phyloP scores from a whole-genome alignment of 1,139 yeast species.

The Yamadazyma buinensis region DNA sequence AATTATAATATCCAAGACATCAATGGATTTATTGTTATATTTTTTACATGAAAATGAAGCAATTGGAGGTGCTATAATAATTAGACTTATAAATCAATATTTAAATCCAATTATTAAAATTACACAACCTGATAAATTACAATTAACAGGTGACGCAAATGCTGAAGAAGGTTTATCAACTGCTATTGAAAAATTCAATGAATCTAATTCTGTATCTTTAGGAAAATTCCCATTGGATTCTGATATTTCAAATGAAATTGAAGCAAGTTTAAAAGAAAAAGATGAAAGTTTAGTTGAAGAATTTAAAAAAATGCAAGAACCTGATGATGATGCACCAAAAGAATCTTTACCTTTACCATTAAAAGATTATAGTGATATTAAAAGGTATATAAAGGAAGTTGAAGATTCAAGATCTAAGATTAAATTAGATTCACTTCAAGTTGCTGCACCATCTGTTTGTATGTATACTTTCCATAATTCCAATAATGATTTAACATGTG shows the following conservation, averaged over 20 bases:
- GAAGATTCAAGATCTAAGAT: slow-evolving; percentile 80
- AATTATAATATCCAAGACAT: slow-evolving; percentile 75
- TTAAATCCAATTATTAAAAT: slow-evolving; percentile 64
- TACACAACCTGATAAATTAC: slow-evolving; percentile 43
- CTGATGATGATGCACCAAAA: slow-evolving; percentile 62
- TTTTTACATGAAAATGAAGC: slow-evolving; percentile 91
- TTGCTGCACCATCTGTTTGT: slow-evolving; percentile 90
- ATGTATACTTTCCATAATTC: slow-evolving; percentile 98
- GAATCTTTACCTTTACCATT: slow-evolving; percentile 83
- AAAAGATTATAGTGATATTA: slow-evolving; percentile 74
- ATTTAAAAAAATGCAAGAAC: slow-evolving; percentile 45
- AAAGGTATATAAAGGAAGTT: slow-evolving; percentile 70
- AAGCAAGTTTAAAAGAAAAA: slow-evolving; percentile 72
- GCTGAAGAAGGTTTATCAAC: slow-evolving; percentile 60
- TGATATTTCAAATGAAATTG: slow-evolving; percentile 80
- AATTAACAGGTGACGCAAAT: slow-evolving; percentile 44
- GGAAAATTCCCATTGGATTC: slow-evolving; percentile 86
- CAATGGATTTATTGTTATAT: slow-evolving; percentile 77
- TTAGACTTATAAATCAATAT: slow-evolving; percentile 82
- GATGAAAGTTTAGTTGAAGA: slow-evolving; percentile 60
- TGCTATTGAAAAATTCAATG: slow-evolving; percentile 58
- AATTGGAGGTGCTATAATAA: slow-evolving; percentile 85
- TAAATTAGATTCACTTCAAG: slow-evolving; percentile 55
- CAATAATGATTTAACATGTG: slow-evolving; percentile 76
- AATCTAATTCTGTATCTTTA: slow-evolving; percentile 62